Evolutionary conservation across 2,329 filamentous ascomycete species (phyloP).

Genomic region (Clonostachys byssicola): DNA sequence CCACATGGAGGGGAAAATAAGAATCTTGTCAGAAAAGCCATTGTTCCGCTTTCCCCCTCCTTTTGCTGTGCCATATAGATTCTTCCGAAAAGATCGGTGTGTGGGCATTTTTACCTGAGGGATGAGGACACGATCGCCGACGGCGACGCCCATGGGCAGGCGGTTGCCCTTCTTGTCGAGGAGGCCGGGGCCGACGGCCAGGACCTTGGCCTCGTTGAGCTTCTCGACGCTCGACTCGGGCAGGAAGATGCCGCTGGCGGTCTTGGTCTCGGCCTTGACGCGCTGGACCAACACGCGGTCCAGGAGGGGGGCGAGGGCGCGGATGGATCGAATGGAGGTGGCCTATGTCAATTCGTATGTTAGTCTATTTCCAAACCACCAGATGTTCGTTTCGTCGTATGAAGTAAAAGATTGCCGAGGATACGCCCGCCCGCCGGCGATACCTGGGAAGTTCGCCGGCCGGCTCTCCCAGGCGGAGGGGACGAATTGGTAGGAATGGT

Average conservation of each 20-base stretch:
- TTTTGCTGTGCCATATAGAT: not conserved
- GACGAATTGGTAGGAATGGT: not conserved
- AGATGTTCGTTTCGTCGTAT: too few relatives aligned
- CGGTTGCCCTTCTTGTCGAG: slow-evolving; percentile 87
- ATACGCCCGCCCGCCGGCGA: too few relatives aligned
- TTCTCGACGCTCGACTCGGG: slow-evolving; percentile 97
- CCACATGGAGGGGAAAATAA: not conserved
- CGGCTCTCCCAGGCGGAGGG: not conserved
- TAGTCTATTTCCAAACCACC: too few relatives aligned
- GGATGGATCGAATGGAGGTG: slow-evolving; percentile 88
- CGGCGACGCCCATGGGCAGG: slow-evolving; percentile 74
- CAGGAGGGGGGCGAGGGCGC: slow-evolving; percentile 88
- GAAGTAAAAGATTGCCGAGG: too few relatives aligned
- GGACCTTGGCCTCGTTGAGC: slow-evolving; percentile 93
- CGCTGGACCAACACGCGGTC: slow-evolving; percentile 98
- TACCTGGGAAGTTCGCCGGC: not conserved
- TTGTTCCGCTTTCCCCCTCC: not conserved
- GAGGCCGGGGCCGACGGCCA: slow-evolving; percentile 88
- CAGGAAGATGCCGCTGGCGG: slow-evolving; percentile 93
- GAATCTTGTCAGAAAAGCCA: not conserved
- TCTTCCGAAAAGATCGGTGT: not conserved
- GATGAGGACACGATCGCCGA: slow-evolving; percentile 92
- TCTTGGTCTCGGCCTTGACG: slow-evolving; percentile 95
- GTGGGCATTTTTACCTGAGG: slow-evolving; percentile 65
- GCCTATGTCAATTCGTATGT: slow-evolving; percentile 31